Conservation (phyloP, 2,329 filamentous ascomycete genomes). For the Penicillium sp. region DNA sequence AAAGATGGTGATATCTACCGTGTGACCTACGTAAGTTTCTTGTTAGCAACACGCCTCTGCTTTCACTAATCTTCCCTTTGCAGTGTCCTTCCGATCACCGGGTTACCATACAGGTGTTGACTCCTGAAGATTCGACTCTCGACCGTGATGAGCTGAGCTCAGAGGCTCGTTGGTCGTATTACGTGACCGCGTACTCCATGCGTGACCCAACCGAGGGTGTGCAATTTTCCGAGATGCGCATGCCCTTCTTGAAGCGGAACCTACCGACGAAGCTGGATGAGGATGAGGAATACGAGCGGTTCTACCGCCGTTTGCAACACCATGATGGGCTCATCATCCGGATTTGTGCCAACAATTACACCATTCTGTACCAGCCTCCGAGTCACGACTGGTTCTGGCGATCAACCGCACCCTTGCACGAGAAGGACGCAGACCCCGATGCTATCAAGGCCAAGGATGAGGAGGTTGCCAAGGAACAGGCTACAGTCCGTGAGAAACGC, state of each 20-base stretch:
- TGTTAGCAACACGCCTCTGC: neutral
- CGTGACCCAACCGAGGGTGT: slow-evolving; percentile 83
- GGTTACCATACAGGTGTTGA: slow-evolving; percentile 74
- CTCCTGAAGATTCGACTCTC: slow-evolving; percentile 73
- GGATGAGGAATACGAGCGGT: slow-evolving; percentile 56
- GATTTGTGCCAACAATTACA: slow-evolving; percentile 71
- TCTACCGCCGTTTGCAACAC: slow-evolving; percentile 50
- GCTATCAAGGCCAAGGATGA: slow-evolving; percentile 26
- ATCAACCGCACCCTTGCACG: slow-evolving; percentile 20
- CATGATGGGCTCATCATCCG: slow-evolving; percentile 64
- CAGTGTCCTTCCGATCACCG: slow-evolving; percentile 62
- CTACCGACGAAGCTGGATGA: slow-evolving; percentile 57
- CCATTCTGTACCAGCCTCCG: slow-evolving; percentile 67
- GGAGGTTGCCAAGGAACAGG: slow-evolving; percentile 32
- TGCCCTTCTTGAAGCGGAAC: slow-evolving; percentile 66
- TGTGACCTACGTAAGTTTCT: slow-evolving; percentile 73
- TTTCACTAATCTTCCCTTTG: slow-evolving; percentile 23
- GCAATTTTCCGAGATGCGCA: slow-evolving; percentile 57
- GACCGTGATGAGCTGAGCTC: slow-evolving; percentile 63
- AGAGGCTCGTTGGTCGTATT: slow-evolving; percentile 78
- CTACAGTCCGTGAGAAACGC: slow-evolving; percentile 38
- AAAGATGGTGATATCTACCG: slow-evolving; percentile 91
- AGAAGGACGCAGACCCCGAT: slow-evolving; percentile 17
- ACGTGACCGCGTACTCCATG: slow-evolving; percentile 85
- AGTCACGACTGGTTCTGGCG: slow-evolving; percentile 67